These are phyloP conservation scores for Debaryomyces sp. DNA, from an alignment of 1,139 yeast genomes.

Conservation along the genomic window DNA sequence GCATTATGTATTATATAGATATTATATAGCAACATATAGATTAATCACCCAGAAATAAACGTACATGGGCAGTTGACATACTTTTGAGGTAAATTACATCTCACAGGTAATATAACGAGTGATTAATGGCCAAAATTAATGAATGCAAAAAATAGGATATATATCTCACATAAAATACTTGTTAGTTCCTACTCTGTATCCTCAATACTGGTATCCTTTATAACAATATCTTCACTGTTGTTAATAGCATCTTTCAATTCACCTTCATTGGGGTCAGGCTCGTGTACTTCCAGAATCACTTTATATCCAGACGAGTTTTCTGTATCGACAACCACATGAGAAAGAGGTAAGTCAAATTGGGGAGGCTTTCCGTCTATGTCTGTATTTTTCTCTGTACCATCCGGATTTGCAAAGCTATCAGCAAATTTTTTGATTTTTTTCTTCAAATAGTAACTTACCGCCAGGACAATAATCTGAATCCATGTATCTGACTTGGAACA, in stretches of 20 bases:
- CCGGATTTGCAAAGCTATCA: conserved; percentile 7
- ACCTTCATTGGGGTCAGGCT: neutral
- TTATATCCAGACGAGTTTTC: neutral
- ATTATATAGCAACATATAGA: conserved; percentile 1
- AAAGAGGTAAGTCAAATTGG: neutral
- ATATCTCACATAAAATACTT: neutral
- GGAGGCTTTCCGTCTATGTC: neutral
- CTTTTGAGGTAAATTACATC: neutral
- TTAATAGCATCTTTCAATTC: conserved; percentile 6
- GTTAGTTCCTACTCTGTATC: neutral
- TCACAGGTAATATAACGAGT: neutral
- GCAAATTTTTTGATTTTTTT: conserved; percentile 7
- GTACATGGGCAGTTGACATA: neutral
- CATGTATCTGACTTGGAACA: conserved; percentile 3
- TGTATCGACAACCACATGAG: conserved; percentile 1
- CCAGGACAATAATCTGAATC: neutral
- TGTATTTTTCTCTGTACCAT: neutral
- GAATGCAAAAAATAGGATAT: neutral
- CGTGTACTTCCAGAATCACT: neutral
- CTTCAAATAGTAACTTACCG: neutral
- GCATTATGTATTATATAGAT: neutral
- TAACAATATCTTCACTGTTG: neutral
- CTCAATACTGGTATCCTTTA: neutral
- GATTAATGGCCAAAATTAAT: neutral
- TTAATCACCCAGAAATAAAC: neutral